These are phyloP conservation scores for Penicillium verhagenii DNA, from an alignment of 495 filamentous ascomycete species.

Conservation along the genomic window DNA sequence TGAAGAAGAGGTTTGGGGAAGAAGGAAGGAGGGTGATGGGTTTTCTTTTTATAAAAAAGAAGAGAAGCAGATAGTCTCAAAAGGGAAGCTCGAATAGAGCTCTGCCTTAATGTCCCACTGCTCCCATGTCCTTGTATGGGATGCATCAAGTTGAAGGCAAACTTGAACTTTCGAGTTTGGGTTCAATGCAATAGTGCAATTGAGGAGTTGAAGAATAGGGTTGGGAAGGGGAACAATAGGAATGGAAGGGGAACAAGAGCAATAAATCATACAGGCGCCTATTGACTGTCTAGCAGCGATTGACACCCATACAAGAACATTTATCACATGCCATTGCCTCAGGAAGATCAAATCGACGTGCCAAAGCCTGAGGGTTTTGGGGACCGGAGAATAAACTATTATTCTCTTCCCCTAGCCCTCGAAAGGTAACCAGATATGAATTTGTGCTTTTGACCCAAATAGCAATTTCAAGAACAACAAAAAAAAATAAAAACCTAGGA, in stretches of 20 bases:
- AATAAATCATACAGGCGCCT: background rate
- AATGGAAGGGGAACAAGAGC: background rate
- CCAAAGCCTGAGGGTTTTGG: background rate
- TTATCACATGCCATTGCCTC: background rate
- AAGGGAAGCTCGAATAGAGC: too few relatives aligned
- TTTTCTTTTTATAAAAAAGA: background rate
- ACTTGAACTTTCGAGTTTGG: too few relatives aligned
- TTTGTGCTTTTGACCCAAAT: background rate
- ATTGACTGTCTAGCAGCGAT: background rate
- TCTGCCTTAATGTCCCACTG: too few relatives aligned
- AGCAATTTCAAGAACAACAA: background rate
- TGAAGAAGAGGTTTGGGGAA: background rate
- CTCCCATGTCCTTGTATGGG: too few relatives aligned
- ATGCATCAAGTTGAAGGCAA: too few relatives aligned
- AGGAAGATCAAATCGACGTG: background rate
- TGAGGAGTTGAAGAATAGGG: too few relatives aligned
- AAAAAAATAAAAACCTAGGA: constrained; percentile 8
- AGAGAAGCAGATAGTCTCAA: too few relatives aligned
- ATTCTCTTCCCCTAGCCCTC: background rate
- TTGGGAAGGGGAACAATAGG: background rate
- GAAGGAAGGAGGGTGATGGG: background rate
- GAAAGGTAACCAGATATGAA: background rate
- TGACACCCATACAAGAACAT: background rate
- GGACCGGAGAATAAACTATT: background rate
- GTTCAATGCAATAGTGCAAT: too few relatives aligned